Conservation (phyloP, 805 yeast genomes). For the Pichia californica region DNA sequence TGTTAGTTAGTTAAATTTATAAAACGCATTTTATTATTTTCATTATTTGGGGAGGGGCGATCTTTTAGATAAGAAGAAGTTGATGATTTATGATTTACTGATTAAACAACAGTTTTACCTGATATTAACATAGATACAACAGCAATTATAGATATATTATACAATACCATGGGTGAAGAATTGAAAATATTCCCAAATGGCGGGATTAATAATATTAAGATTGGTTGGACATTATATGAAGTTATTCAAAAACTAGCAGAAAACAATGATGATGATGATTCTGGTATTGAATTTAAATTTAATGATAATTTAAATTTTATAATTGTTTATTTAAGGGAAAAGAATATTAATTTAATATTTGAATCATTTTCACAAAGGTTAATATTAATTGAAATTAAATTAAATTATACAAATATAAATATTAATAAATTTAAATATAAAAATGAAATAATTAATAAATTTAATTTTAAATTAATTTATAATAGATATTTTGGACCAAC, state of each 20-base stretch:
- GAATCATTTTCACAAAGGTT: slow-evolving; percentile 23
- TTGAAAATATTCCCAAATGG: slow-evolving; percentile 22
- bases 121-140: no score
- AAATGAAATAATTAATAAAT: slow-evolving; percentile 17
- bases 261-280: slow-evolving; percentile 14
- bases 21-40: no score
- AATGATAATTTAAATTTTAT: slow-evolving; percentile 14
- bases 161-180: slow-evolving; percentile 6
- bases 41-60: no score
- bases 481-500: slow-evolving; percentile 59
- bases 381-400: slow-evolving; percentile 22
- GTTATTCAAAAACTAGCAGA: slow-evolving; percentile 13
- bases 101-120: no score
- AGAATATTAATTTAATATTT: slow-evolving; percentile 22
- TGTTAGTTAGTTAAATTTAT: no score
- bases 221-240: slow-evolving; percentile 24
- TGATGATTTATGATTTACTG: no score
- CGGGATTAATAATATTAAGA: slow-evolving; percentile 21
- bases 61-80: no score
- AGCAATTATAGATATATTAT: no score
- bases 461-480: slow-evolving; percentile 39
- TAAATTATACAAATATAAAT: slow-evolving; percentile 10
- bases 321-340: slow-evolving; percentile 18
- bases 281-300: slow-evolving; percentile 20
- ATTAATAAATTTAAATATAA: slow-evolving; percentile 15